Conservation (phyloP, 2,329 filamentous ascomycete genomes). For the Chaetomiaceae sp. region DNA sequence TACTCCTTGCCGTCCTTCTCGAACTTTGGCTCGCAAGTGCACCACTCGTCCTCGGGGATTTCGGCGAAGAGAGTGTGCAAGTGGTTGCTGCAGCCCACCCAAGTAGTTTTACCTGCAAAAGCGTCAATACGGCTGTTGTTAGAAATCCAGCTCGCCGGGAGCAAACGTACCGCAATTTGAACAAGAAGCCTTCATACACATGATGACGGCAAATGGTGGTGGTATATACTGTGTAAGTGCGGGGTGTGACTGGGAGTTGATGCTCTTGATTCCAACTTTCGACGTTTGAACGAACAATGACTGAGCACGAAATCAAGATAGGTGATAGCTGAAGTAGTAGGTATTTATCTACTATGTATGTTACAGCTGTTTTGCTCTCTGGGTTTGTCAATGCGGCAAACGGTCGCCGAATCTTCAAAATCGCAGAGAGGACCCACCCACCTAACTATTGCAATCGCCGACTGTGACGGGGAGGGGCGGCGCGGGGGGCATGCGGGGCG, state of each 20-base stretch:
- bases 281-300: no score
- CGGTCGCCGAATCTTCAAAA: conserved; percentile 10
- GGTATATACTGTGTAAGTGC: background rate
- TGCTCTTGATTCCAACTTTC: background rate
- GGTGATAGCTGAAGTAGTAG: no score
- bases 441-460: conserved; percentile 11
- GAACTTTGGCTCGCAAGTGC: conserved; percentile 43
- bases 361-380: no score
- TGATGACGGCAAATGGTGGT: conserved; percentile 33
- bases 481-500: background rate
- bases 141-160: background rate
- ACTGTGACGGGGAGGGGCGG: background rate
- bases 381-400: background rate
- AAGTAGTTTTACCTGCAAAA: conserved; percentile 42
- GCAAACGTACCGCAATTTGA: conserved; percentile 38
- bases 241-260: background rate
- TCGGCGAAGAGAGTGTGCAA: conserved; percentile 42
- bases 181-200: conserved; percentile 37
- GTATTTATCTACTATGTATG: no score
- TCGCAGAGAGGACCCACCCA: background rate
- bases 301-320: no score
- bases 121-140: background rate
- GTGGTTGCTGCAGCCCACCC: conserved; percentile 48
- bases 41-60: conserved; percentile 45
- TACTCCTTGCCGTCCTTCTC: conserved; percentile 43